phyloP scores from a whole-genome alignment of 2,329 filamentous ascomycete species.

The Alternaria ethzedia region DNA sequence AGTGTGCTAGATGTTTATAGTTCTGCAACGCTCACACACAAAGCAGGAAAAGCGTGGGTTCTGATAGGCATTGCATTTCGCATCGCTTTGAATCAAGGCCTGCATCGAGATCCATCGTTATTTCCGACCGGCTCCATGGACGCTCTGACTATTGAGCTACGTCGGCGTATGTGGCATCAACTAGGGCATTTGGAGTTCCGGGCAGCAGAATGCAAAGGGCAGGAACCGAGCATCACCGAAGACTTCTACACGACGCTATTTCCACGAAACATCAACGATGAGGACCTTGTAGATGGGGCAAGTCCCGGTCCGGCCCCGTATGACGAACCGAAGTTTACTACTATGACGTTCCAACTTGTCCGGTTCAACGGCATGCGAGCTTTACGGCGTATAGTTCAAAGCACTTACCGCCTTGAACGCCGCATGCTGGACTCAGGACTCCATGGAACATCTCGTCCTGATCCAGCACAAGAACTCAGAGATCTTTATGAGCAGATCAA shows the following conservation, averaged over 20 bases:
- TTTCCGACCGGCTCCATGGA: constrained; percentile 48
- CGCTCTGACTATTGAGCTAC: constrained; percentile 45
- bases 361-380: constrained; percentile 44
- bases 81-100: constrained; percentile 46
- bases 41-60: constrained; percentile 46
- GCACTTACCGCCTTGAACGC: constrained; percentile 46
- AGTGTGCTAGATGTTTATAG: constrained; percentile 1
- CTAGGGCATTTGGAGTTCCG: constrained; percentile 48
- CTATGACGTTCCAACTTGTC: constrained; percentile 46
- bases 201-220: constrained; percentile 48
- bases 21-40: constrained; percentile 1
- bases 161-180: constrained; percentile 48
- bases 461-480: constrained; percentile 43
- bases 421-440: constrained; percentile 45
- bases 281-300: constrained; percentile 46
- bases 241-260: constrained; percentile 48
- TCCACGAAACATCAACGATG: constrained; percentile 48
- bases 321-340: constrained; percentile 41
- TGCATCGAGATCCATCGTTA: constrained; percentile 48
- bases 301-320: constrained; percentile 40
- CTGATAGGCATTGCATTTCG: constrained; percentile 46
- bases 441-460: constrained; percentile 40
- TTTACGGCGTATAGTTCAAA: constrained; percentile 45
- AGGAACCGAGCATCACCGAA: constrained; percentile 46
- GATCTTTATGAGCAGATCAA: constrained; percentile 46